A percentile compares a stretch with the other conserved stretches of the same genome.
These are phyloP conservation scores for Pistacia integerrima DNA, from an alignment of 345 rosid genomes.

Conservation along the genomic window DNA sequence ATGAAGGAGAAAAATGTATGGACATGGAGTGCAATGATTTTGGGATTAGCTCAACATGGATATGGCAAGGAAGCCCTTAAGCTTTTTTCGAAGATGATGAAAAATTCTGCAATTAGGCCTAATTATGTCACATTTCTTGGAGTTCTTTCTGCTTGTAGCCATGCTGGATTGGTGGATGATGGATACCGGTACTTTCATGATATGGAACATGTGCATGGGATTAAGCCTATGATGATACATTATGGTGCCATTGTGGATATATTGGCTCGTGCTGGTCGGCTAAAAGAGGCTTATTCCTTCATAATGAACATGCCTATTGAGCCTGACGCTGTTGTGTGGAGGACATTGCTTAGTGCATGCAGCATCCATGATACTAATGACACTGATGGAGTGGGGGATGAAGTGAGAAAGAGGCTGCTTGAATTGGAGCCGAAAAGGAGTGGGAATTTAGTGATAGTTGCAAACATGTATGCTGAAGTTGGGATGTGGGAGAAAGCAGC, in stretches of 20 bases:
- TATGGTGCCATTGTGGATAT: conserved; percentile 82
- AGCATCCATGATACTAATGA: conserved; percentile 44
- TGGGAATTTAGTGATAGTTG: conserved; percentile 75
- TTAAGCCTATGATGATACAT: conserved; percentile 69
- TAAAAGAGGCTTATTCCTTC: conserved; percentile 62
- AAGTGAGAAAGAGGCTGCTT: conserved; percentile 59
- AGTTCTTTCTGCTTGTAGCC: conserved; percentile 83
- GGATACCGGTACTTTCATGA: conserved; percentile 64
- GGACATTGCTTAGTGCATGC: conserved; percentile 76
- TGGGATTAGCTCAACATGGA: conserved; percentile 82
- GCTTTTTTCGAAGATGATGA: conserved; percentile 56
- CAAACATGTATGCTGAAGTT: conserved; percentile 73
- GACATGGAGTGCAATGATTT: conserved; percentile 96
- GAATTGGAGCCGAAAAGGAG: conserved; percentile 71
- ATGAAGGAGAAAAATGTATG: conserved; percentile 68
- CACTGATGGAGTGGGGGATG: conserved; percentile 43
- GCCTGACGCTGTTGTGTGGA: conserved; percentile 67
- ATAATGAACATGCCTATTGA: conserved; percentile 51
- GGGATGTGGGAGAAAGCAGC: conserved; percentile 87
- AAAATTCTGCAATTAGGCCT: conserved; percentile 44
- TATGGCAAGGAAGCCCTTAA: conserved; percentile 60
- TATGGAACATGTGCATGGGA: conserved; percentile 66
- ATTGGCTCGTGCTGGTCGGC: conserved; percentile 72
- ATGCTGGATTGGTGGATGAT: conserved; percentile 70
- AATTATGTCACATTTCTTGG: conserved; percentile 87